Evolutionary conservation across 371 early-diverging fungal species (phyloP), one percentile per base, ranked within the genome.

Genomic region (Dipsacomyces acuminosporus): DNA sequence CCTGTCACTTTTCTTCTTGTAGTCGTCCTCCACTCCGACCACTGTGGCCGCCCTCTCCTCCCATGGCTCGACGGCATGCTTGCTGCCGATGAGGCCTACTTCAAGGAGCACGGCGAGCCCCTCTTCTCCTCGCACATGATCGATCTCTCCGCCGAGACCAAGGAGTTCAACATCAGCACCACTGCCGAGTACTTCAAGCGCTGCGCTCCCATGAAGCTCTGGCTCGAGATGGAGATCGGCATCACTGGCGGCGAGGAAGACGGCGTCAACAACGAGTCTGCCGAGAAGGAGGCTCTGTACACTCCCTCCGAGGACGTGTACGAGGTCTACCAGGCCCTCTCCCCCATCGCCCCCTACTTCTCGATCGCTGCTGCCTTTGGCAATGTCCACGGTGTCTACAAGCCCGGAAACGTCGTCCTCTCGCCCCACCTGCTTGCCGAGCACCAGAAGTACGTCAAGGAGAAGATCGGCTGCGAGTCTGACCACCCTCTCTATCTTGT

Each of bases 221-320:
- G 82, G 62, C 80, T 93, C 55, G 93, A 93, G 77, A 93, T 93
- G 91, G 93, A 93, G 80, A 92, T 93, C 50, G 93, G 93, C 76
- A 89, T 93, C 74, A 92, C 93, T 23, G 93, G 93, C 74, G 93
- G 93, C 61, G 93, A 93, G 78, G 93, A 93, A 77, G 93, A 93
- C 66, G 93, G 93, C 75, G 93, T 93, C 52, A 89, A 92, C 81
- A 91, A 93, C 80, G 83, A 88, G 65, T 79, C 74, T 30, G 90
- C 91, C 46, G 91, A 91, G 74, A 91, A 89, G 66, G 80, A 85
- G 55, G 54, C 85, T 20, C 80, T 93, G 11, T 93, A 91, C 81
- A 90, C 92, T 35, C 92, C 91, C 69, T 92, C 93, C 38, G 88
- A 91, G 72, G 93, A 93, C 66, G 87, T 93, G 60, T 89, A 86